These are phyloP conservation scores for cucumber (Cucumis sativus) DNA, from an alignment of 306 rosid genomes.

Conservation along the genomic window DNA sequence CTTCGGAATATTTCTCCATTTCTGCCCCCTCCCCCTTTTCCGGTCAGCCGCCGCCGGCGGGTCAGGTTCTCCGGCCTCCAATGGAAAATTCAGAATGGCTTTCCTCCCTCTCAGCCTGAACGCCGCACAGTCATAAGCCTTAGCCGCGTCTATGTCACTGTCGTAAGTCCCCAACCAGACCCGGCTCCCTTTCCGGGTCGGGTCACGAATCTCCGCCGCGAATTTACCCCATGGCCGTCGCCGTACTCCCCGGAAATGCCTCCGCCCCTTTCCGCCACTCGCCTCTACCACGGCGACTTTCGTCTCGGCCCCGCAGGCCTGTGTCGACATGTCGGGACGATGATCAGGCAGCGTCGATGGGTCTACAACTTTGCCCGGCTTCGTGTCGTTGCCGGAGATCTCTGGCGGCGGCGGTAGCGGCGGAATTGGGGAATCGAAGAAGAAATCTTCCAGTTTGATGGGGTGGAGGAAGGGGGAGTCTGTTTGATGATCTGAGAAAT, in stretches of 20 bases:
- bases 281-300: conserved; percentile 23
- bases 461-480: conserved; percentile 13
- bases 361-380: conserved; percentile 8
- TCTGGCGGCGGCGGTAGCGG: neutral
- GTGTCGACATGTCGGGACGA: neutral
- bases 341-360: neutral
- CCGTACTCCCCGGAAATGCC: conserved; percentile 8
- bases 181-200: conserved; percentile 26
- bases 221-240: conserved; percentile 4
- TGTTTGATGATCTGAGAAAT: conserved; percentile 18
- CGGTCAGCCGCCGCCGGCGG: neutral
- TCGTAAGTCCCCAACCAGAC: conserved; percentile 47
- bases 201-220: conserved; percentile 22
- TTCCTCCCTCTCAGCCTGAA: conserved; percentile 44
- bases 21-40: neutral
- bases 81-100: conserved; percentile 38
- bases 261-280: conserved; percentile 31
- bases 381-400: conserved; percentile 6
- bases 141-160: conserved; percentile 32
- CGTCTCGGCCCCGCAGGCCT: neutral
- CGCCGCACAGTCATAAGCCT: conserved; percentile 42
- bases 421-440: conserved; percentile 19
- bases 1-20: neutral
- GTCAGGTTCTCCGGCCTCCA: conserved; percentile 25
- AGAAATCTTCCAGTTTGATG: conserved; percentile 36